phyloP scores from a whole-genome alignment of 352 stramenopile genomes.

The Thalassiosira delicatula region DNA sequence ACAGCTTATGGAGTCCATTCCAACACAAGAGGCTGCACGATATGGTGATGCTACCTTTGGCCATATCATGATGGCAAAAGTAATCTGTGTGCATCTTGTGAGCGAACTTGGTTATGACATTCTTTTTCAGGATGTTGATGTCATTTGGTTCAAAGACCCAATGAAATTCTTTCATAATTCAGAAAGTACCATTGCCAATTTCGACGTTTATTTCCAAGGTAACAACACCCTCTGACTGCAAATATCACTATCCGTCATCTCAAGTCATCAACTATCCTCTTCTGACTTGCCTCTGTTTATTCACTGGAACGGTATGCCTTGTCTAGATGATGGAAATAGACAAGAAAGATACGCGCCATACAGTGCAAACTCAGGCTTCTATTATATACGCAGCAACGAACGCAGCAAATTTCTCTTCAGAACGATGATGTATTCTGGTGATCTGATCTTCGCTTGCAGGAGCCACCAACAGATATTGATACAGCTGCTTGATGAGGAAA shows the following conservation, averaged over 20 bases:
- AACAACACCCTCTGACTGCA: too few relatives aligned
- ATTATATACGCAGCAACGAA: constrained; percentile 76
- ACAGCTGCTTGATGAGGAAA: constrained; percentile 76
- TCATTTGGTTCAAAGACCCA: constrained; percentile 69
- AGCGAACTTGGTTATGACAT: constrained; percentile 82
- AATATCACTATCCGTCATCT: too few relatives aligned
- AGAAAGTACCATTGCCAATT: constrained; percentile 41
- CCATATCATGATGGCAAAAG: constrained; percentile 85
- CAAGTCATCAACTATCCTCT: too few relatives aligned
- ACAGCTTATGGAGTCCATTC: constrained; percentile 59
- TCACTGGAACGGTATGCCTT: too few relatives aligned
- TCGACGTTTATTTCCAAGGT: constrained; percentile 86
- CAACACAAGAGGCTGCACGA: constrained; percentile 49
- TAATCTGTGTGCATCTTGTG: constrained; percentile 83
- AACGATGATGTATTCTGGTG: constrained; percentile 67
- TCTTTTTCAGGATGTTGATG: constrained; percentile 81
- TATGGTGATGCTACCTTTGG: constrained; percentile 85
- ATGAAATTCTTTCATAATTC: constrained; percentile 59
- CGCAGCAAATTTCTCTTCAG: constrained; percentile 73
- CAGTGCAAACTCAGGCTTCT: constrained; percentile 82
- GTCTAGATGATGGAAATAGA: constrained; percentile 81
- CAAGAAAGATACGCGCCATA: constrained; percentile 73
- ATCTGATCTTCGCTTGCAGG: constrained; percentile 71
- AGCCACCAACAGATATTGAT: constrained; percentile 83
- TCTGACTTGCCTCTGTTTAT: too few relatives aligned